Evolutionary conservation across 495 filamentous ascomycete genomes (phyloP), one percentile per base, ranked within the genome.

Genomic region (Margaritispora aquatica): DNA sequence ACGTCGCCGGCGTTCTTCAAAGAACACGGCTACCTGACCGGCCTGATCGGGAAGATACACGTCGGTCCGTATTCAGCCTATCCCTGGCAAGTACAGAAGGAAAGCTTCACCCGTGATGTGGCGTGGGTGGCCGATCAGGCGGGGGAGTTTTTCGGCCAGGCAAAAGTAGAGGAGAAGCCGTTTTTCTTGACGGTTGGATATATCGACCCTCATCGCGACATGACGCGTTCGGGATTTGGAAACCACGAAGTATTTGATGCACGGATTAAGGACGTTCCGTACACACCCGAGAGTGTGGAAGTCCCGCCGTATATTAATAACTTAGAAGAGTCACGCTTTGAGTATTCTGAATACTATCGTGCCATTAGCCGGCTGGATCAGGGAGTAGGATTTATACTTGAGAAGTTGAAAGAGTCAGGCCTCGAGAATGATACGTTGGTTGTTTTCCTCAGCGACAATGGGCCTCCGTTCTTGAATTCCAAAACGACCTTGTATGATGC

Each of bases 401-500:
- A 73, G 0, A 70, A 58, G 27, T 60, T 79, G 26, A 59, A 71
- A 23, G 47, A 62, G 1, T 59, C 48, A 19, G 71, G 69, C 2
- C 46, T 75, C 1, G 51, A 58, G 2, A 62, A 76, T 20, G 68
- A 71, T 49, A 79, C 76, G 0, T 57, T 77, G 0, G 59, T 79
- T 24, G 61, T 79, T 9, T 75, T 79, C 59, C 55, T 72, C 9
- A 77, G 74, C 56, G 76, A 79, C 51, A 79, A 79, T 52, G 76
- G 76, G 0, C 70, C 75, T 0, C 75, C 76, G 1, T 79, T 79
- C 60, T 57, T 77, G 46, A 79, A 77, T 56, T 77, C 75, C 2
- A 79, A 79, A 51, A 77, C 75, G 7, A 77, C 74, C 0, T 65
- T 79, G 1, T 79, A 76, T 49, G 75, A 79, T 54, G 70, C 76